Conservation (phyloP, 768 basidiomycete genomes). For the Lactifluus pinguis region DNA sequence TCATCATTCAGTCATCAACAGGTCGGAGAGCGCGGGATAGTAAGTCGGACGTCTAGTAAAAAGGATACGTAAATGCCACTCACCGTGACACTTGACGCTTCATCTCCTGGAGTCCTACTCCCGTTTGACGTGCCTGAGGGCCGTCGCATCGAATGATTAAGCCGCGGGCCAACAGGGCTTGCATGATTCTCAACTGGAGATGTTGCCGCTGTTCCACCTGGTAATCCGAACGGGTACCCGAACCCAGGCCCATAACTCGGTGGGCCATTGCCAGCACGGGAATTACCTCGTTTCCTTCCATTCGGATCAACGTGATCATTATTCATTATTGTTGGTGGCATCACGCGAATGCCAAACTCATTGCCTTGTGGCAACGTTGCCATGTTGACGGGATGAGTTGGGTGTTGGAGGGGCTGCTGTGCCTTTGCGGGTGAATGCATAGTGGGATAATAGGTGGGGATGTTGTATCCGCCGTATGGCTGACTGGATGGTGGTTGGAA, state of each 20-base stretch:
- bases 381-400: constrained; percentile 26
- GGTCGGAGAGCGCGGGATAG: not conserved
- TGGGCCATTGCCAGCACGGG: constrained; percentile 23
- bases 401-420: constrained; percentile 20
- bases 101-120: constrained; percentile 61
- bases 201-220: not conserved
- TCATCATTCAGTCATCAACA: not conserved
- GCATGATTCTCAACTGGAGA: constrained; percentile 19
- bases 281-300: constrained; percentile 15
- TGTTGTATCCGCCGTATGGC: constrained; percentile 20
- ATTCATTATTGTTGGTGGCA: constrained; percentile 26
- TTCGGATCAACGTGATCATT: constrained; percentile 27
- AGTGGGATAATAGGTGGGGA: constrained; percentile 1
- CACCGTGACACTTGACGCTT: constrained; percentile 67
- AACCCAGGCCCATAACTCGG: constrained; percentile 69
- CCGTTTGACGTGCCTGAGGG: constrained; percentile 40
- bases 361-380: constrained; percentile 6
- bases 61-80: not conserved
- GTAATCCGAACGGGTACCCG: constrained; percentile 33
- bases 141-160: constrained; percentile 44
- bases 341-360: constrained; percentile 24
- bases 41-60: not conserved
- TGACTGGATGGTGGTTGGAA: constrained; percentile 26
- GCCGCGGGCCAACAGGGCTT: constrained; percentile 56
- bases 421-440: constrained; percentile 12